Base-by-base conservation (phyloP, 257 asterid species). In the Salvia splendens region DNA sequence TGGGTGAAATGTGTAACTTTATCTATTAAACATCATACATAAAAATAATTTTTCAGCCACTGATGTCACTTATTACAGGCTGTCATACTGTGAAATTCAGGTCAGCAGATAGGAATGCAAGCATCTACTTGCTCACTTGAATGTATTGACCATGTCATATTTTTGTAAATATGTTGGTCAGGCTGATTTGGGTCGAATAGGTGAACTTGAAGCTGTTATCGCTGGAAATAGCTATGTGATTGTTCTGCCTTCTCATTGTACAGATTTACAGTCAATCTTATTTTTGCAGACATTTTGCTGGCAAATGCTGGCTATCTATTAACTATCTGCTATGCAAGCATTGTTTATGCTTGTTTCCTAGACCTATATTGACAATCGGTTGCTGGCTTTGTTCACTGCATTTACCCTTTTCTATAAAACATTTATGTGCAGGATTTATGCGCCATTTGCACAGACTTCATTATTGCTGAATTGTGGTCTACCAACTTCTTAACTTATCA, bases 401-500 rank as follows among this genome's bases (percentile, higher is more conserved):
- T 64, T 80, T 61, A 49, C 65, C 52, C 64, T 43, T 47, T 47
- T n/a, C 14, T 47, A 5, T n/a, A n/a, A n/a, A 1, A 24, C 14
- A 67, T 74, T 64, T 50, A 30, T 58, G 15, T 81, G 95, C 95
- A 93, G 99, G 99, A 90, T 64, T 77, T 93, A 61, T 93, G 99
- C 62, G 84, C 84, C 47, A 90, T 88, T 77, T 93, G 99, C 95
- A 93, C 99, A 4, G 99, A 93, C 69, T 93, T 86, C 82, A 93
- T 93, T 54, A 83, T 88, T 61, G 85, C 97, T 32, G 97, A 93
- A 68, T 81, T 93, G 66, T 88, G 97, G 96, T 86, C 95, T 68
- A 81, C 97, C 76, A 93, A 93, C 88, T 93, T 93, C 86, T 79
- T 93, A 77, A 89, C 89, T 1, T 93, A 88, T 83, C 97, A 93